These are phyloP conservation scores for Globisporangium emineosum DNA, from an alignment of 352 stramenopile genomes.

Conservation along the genomic window DNA sequence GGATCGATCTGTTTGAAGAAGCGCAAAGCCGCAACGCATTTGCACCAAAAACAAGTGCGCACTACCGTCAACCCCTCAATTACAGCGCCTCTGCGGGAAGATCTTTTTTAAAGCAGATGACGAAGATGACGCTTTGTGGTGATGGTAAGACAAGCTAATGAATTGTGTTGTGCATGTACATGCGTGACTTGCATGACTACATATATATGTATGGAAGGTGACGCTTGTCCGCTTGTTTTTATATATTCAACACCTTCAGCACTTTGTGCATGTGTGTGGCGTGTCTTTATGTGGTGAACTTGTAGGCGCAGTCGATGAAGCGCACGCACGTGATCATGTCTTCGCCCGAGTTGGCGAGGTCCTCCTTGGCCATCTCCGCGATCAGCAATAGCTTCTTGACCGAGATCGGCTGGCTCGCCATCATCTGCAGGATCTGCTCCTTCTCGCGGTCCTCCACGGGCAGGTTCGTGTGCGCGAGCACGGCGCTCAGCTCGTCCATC, in stretches of 20 bases:
- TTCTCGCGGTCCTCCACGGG: conserved; percentile 64
- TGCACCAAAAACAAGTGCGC: neutral
- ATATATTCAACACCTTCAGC: neutral
- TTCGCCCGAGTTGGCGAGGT: conserved; percentile 60
- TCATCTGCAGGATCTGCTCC: conserved; percentile 59
- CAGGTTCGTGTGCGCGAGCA: conserved; percentile 80
- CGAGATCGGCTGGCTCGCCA: conserved; percentile 92
- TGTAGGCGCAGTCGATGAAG: conserved; percentile 85
- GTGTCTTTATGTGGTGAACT: conserved; percentile 46
- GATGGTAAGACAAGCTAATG: neutral
- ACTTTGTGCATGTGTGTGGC: neutral
- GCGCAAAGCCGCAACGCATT: neutral
- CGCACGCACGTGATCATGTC: conserved; percentile 68
- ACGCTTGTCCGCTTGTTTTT: neutral
- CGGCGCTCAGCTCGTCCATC: conserved; percentile 87
- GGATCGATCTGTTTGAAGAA: neutral
- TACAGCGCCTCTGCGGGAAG: neutral
- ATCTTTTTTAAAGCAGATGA: too few species aligned
- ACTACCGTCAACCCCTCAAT: neutral
- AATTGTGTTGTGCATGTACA: neutral
- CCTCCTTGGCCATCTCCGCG: conserved; percentile 95
- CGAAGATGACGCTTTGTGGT: too few species aligned
- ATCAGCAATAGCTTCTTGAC: conserved; percentile 98
- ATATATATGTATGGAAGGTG: too few species aligned
- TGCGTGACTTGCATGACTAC: neutral